Evolutionary conservation across 108 stramenopile species (phyloP).

Genomic region (Cyclotella atomus): DNA sequence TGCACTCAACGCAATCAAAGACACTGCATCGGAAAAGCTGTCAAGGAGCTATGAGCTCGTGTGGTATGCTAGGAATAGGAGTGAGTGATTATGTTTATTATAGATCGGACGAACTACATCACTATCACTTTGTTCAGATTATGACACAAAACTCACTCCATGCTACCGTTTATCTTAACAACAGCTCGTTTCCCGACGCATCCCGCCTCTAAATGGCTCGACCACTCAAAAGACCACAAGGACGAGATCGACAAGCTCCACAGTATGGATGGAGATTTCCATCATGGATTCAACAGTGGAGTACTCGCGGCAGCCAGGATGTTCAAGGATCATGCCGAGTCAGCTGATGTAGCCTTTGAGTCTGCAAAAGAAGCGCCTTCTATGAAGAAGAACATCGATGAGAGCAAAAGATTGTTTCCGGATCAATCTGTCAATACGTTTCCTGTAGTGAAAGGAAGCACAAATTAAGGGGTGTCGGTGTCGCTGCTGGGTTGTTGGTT

Average conservation of each 20-base stretch:
- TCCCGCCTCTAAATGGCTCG: conserved; percentile 42
- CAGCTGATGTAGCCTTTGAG: neutral
- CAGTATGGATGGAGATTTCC: conserved; percentile 48
- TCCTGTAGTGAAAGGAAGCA: conserved; percentile 12
- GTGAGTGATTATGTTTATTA: conserved; percentile 14
- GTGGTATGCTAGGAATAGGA: conserved; percentile 54
- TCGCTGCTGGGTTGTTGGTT: neutral
- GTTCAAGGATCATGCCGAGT: conserved; percentile 40
- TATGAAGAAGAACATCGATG: conserved; percentile 11
- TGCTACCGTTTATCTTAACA: neutral
- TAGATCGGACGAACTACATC: neutral
- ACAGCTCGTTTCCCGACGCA: conserved; percentile 53
- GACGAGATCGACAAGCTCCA: conserved; percentile 46
- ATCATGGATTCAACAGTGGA: conserved; percentile 57
- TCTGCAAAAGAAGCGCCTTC: neutral
- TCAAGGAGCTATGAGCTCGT: conserved; percentile 43
- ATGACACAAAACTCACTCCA: neutral
- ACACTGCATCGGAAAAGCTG: conserved; percentile 33
- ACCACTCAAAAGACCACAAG: conserved; percentile 41
- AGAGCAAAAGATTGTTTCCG: conserved; percentile 17
- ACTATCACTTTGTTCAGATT: neutral
- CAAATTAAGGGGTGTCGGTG: neutral
- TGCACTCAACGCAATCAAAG: conserved; percentile 45
- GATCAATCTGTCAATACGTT: conserved; percentile 12
- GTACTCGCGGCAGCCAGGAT: conserved; percentile 55